Conservation (phyloP, 1,284 basidiomycete species). For the Papiliotrema terrestris region DNA sequence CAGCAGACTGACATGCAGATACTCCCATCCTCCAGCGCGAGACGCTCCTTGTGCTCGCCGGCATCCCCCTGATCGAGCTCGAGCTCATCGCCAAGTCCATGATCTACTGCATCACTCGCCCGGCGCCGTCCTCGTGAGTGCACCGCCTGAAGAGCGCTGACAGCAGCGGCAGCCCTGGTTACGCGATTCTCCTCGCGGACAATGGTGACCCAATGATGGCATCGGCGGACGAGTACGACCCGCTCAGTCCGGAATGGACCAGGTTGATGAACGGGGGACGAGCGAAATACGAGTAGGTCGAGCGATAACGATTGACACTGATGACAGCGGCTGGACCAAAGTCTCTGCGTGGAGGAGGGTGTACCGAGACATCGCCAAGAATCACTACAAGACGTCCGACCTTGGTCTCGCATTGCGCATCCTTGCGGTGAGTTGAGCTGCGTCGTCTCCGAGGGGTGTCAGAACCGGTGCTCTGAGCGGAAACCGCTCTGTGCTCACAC, state of each 20-base stretch:
- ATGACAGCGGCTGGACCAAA: not conserved
- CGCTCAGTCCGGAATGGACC: not conserved
- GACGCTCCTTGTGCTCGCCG: slow-evolving; percentile 6
- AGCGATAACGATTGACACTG: not conserved
- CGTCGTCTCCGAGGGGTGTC: too few species aligned
- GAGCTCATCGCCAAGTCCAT: slow-evolving; percentile 4
- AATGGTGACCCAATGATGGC: slow-evolving; percentile 1
- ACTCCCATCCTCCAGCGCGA: slow-evolving; percentile 4
- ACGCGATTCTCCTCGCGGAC: slow-evolving; percentile 11
- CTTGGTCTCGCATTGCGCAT: not conserved
- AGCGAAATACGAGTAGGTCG: not conserved
- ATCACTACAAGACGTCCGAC: not conserved
- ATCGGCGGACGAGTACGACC: slow-evolving; percentile 7
- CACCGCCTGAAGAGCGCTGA: not conserved
- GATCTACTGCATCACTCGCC: slow-evolving; percentile 1
- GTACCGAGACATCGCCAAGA: not conserved
- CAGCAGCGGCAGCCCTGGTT: slow-evolving; percentile 4
- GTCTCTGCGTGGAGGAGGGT: not conserved
- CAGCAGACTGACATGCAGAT: not conserved
- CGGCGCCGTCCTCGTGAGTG: not conserved
- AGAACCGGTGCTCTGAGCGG: too few species aligned
- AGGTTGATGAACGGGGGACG: not conserved
- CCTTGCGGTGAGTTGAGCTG: not conserved
- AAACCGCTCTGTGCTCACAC: too few species aligned
- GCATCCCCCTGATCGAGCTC: slow-evolving; percentile 11